Percentiles rank a stretch among this genome's conserved stretches.
These are phyloP conservation scores for Phytophthora capsici DNA, from an alignment of 352 stramenopile species.

Conservation along the genomic window DNA sequence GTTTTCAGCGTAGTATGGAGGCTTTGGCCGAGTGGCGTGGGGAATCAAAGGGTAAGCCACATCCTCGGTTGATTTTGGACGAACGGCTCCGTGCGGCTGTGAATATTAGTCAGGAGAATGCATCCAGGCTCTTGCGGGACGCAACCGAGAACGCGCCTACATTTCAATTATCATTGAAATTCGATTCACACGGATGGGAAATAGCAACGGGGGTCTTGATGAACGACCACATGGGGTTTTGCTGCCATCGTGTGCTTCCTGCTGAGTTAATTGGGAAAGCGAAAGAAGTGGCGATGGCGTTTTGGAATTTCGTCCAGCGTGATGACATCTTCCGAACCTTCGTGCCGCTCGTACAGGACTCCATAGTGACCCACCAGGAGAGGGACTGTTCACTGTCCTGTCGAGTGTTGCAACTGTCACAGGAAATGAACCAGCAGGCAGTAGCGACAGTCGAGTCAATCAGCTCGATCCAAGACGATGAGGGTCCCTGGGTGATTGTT, in stretches of 20 bases:
- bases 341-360: slow-evolving; percentile 58
- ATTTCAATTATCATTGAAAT: slow-evolving; percentile 43
- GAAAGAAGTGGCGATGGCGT: slow-evolving; percentile 43
- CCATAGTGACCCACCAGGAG: slow-evolving; percentile 39
- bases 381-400: slow-evolving; percentile 36
- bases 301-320: slow-evolving; percentile 59
- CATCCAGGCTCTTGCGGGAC: slow-evolving; percentile 44
- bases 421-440: slow-evolving; percentile 26
- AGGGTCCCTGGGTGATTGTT: slow-evolving; percentile 50
- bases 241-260: slow-evolving; percentile 46
- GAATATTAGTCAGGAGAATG: slow-evolving; percentile 38
- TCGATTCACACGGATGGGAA: slow-evolving; percentile 55
- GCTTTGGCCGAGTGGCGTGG: slow-evolving; percentile 39
- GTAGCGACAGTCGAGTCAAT: slow-evolving; percentile 60
- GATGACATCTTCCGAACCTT: slow-evolving; percentile 77
- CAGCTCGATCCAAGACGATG: slow-evolving; percentile 18
- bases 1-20: slow-evolving; percentile 9
- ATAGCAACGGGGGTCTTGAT: slow-evolving; percentile 47
- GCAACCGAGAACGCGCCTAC: slow-evolving; percentile 3
- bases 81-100: slow-evolving; percentile 39
- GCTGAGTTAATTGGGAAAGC: slow-evolving; percentile 3
- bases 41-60: slow-evolving; percentile 12
- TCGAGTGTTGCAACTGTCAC: slow-evolving; percentile 46
- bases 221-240: slow-evolving; percentile 52
- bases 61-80: slow-evolving; percentile 42